Conservation (phyloP, 2,329 filamentous ascomycete genomes). For the Magnaporthiopsis incrustans region DNA sequence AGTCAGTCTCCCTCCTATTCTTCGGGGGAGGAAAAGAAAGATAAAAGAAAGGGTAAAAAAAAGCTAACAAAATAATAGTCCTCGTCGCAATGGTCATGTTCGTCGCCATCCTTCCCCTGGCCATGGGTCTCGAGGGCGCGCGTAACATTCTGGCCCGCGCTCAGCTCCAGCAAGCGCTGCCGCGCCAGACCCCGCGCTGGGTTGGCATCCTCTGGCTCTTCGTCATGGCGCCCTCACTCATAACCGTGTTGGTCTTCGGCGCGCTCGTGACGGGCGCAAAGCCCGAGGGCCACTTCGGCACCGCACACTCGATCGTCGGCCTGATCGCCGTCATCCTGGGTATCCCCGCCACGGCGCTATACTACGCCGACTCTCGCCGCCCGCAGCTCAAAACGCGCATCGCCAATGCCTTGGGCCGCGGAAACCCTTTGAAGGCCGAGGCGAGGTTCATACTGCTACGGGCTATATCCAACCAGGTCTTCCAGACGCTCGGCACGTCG, state of each 20-base stretch:
- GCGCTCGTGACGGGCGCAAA: conserved; percentile 14
- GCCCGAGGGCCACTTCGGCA: conserved; percentile 18
- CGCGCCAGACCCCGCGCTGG: conserved; percentile 18
- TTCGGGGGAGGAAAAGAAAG: too few species aligned
- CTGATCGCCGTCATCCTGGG: conserved; percentile 10
- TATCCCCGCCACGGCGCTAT: conserved; percentile 15
- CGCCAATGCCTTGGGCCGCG: too few species aligned
- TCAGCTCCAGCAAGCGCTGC: conserved; percentile 10
- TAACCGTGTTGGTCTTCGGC: conserved; percentile 21
- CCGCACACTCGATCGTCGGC: conserved; percentile 21
- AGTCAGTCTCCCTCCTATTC: too few species aligned
- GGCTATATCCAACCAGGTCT: too few species aligned
- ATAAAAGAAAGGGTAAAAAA: too few species aligned
- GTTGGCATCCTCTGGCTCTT: conserved; percentile 19
- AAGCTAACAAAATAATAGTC: too few species aligned
- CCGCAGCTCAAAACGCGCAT: neutral
- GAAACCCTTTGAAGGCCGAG: too few species aligned
- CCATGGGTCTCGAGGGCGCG: conserved; percentile 8
- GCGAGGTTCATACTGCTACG: too few species aligned
- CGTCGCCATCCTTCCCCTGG: neutral
- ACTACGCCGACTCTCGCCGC: conserved; percentile 17
- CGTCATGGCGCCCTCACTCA: conserved; percentile 17
- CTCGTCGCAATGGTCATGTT: too few species aligned
- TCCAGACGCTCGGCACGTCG: too few species aligned
- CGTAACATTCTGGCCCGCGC: conserved; percentile 19